Evolutionary conservation across 2,329 filamentous ascomycete species (phyloP), one percentile per base, ranked within the genome.

Genomic region (Arthrinium phaeospermum): DNA sequence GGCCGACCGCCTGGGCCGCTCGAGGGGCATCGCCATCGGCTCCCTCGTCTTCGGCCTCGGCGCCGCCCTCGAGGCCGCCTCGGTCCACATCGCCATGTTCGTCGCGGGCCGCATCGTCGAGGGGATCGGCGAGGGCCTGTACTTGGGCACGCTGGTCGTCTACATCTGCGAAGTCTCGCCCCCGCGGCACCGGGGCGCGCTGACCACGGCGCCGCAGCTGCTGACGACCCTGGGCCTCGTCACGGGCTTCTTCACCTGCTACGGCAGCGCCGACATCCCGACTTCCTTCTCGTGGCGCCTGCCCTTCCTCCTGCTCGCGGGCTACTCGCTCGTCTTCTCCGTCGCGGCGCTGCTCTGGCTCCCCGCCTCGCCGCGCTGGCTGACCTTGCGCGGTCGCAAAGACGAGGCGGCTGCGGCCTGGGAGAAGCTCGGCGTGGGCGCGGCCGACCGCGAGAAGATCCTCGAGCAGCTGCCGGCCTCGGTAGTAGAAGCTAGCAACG

Each of bases 131-230:
- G 73, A 74, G 67, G 73, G 73, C 10, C 27, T 74, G 10, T 74
- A 72, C 53, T 14, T 74, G 13, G 69, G 73, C 69, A 70, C 72
- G 5, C n/a, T 73, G 51, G 57, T 72, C 37, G 47, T 68, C 2
- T 73, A 74, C 45, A 72, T 74, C 22, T 72, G 71, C 69, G 72
- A 74, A 53, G 72, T 74, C 51, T 67, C 73, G 14, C 69, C 73
- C 1, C 57, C 72, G 4, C 53, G 67, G 6, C 30, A 67, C 19
- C 70, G 73, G 13, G 73, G 70, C 1, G 51, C 72, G 14, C 57
- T 74, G 49, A 71, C 72, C 19, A 67, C 73, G 7, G 69, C 41
- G 4, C 70, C 72, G 1, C 73, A 74, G 69, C 69, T 72, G 1
- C 69, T 73, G 12, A 67, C 47, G 46, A 73, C 72, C 10, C 24